These are phyloP conservation scores for Trichoderma sp. DNA, from an alignment of 2,329 filamentous ascomycete genomes.

Conservation along the genomic window DNA sequence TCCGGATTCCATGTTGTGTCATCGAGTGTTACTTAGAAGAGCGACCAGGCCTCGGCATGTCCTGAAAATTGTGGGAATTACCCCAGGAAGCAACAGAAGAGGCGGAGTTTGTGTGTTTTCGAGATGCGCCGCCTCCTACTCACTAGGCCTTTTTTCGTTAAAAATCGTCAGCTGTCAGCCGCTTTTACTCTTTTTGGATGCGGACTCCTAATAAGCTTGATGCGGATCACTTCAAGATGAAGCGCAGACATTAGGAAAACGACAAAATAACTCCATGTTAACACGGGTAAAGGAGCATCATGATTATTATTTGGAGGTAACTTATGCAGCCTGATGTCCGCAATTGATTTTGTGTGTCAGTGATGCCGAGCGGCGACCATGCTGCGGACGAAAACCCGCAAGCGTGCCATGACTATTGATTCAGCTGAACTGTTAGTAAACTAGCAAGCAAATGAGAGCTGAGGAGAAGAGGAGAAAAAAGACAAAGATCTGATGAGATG, in stretches of 20 bases:
- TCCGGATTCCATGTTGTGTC: not conserved
- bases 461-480: not conserved
- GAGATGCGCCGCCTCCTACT: not conserved
- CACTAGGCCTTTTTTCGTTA: not conserved
- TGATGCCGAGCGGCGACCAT: not conserved
- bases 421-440: not conserved
- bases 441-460: not conserved
- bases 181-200: not conserved
- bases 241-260: not conserved
- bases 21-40: not conserved
- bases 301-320: not conserved
- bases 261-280: not conserved
- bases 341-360: not conserved
- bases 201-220: not conserved
- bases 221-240: not conserved
- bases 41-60: not conserved
- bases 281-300: not conserved
- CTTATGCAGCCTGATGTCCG: not conserved
- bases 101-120: not conserved
- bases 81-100: not conserved
- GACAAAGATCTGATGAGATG: not conserved
- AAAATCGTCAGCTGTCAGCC: constrained; percentile 1
- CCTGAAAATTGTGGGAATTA: not conserved
- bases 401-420: not conserved
- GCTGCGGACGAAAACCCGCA: not conserved